A percentile compares a stretch with the other conserved stretches of the same genome.
Conservation (phyloP, 1,284 basidiomycete genomes). For the Cryptococcus hybrid region DNA sequence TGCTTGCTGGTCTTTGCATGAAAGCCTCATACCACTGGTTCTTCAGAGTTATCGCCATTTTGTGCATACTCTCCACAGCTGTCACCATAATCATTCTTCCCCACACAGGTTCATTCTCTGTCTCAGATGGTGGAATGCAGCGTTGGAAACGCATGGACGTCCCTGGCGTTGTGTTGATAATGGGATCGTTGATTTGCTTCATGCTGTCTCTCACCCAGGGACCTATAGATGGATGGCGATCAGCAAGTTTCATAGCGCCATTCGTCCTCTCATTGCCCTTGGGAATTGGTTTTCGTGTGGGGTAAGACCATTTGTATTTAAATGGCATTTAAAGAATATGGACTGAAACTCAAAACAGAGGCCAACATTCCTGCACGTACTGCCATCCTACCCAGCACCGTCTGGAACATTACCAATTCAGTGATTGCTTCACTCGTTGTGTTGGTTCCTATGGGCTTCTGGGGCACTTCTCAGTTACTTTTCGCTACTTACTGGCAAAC, state of each 20-base stretch:
- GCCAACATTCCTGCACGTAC: constrained; percentile 12
- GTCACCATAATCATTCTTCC: constrained; percentile 9
- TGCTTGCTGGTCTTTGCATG: constrained; percentile 29
- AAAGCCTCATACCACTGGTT: constrained; percentile 30
- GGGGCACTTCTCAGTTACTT: constrained; percentile 27
- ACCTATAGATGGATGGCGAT: constrained; percentile 34
- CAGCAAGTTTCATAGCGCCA: constrained; percentile 39
- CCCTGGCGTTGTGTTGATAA: constrained; percentile 35
- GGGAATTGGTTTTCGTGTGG: constrained; percentile 34
- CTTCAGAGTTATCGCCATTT: constrained; percentile 38
- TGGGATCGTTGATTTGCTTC: constrained; percentile 35
- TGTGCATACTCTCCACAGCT: background rate
- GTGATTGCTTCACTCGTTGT: constrained; percentile 17
- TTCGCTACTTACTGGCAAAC: constrained; percentile 30
- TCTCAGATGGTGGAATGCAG: constrained; percentile 7
- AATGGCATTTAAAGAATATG: constrained; percentile 3
- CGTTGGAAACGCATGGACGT: constrained; percentile 40
- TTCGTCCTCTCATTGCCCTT: constrained; percentile 29
- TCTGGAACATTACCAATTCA: constrained; percentile 33
- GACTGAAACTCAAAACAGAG: constrained; percentile 10
- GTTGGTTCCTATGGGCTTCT: constrained; percentile 28
- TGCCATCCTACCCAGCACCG: constrained; percentile 25
- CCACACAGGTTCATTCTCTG: background rate
- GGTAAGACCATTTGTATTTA: constrained; percentile 3
- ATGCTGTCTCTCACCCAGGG: constrained; percentile 41